These are phyloP conservation scores for Emydomyces testavorans DNA, from an alignment of 2,329 filamentous ascomycete species.

Conservation along the genomic window DNA sequence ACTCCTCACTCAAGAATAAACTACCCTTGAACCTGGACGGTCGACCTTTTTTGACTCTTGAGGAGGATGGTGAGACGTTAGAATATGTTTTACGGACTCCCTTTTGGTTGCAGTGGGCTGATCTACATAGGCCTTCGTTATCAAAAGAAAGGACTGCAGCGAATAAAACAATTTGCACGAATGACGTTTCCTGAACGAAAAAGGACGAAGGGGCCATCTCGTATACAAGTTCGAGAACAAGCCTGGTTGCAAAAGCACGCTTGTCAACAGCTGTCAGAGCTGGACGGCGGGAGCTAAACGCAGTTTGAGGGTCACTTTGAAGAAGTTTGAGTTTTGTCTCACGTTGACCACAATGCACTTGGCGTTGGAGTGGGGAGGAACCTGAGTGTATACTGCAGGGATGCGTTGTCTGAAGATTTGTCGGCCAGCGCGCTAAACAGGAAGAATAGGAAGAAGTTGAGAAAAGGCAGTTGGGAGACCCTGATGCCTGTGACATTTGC, in stretches of 20 bases:
- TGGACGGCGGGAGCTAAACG: neutral
- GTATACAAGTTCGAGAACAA: too few relatives aligned
- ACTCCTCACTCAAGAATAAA: too few relatives aligned
- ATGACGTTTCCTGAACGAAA: too few relatives aligned
- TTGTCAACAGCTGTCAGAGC: neutral
- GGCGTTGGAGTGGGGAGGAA: neutral
- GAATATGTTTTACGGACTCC: neutral
- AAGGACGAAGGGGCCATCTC: too few relatives aligned
- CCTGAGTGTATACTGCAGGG: too few relatives aligned
- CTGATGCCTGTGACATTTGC: neutral
- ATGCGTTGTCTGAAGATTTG: neutral
- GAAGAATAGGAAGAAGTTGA: neutral
- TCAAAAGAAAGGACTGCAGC: too few relatives aligned
- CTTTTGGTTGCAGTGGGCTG: too few relatives aligned
- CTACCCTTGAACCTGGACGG: neutral
- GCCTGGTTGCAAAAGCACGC: too few relatives aligned
- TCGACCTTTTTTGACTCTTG: neutral
- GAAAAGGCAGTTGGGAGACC: neutral
- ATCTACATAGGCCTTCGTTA: too few relatives aligned
- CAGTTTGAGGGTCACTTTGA: constrained; percentile 1
- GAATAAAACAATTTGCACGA: too few relatives aligned
- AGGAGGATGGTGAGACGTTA: neutral
- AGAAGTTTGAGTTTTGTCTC: constrained; percentile 7
- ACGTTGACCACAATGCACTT: neutral
- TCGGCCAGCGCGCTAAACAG: neutral